Conservation (phyloP, 371 early-diverging fungal species). For the Apophysomyces trapeziformis region DNA sequence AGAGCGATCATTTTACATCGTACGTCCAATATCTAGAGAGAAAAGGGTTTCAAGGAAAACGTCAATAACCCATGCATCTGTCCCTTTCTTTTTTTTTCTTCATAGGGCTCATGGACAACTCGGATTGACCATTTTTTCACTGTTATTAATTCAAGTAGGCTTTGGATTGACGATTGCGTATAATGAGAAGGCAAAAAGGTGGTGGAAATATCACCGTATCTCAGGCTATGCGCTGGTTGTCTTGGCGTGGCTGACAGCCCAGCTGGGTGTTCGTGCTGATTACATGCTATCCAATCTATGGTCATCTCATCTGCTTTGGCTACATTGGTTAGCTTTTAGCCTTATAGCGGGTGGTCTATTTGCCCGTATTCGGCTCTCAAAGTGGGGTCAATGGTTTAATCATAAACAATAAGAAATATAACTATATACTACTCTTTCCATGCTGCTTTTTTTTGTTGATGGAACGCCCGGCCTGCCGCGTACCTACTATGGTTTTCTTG, state of each 20-base stretch:
- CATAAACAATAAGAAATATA: neutral
- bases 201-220: slow-evolving; percentile 44
- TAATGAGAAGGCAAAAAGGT: slow-evolving; percentile 22
- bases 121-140: slow-evolving; percentile 25
- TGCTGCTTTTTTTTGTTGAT: no score
- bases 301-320: slow-evolving; percentile 31
- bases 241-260: slow-evolving; percentile 34
- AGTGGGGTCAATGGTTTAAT: slow-evolving; percentile 30
- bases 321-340: slow-evolving; percentile 38
- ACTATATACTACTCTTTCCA: no score
- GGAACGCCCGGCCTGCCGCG: no score
- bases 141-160: slow-evolving; percentile 26
- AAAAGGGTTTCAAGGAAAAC: neutral
- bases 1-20: slow-evolving; percentile 38
- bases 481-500: no score
- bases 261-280: slow-evolving; percentile 49
- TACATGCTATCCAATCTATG: slow-evolving; percentile 42
- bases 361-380: slow-evolving; percentile 28
- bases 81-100: neutral
- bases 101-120: slow-evolving; percentile 32
- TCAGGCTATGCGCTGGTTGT: slow-evolving; percentile 38
- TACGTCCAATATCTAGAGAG: neutral
- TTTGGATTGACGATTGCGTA: slow-evolving; percentile 30
- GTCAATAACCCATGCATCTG: neutral
- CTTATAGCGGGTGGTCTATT: slow-evolving; percentile 34